Percentiles rank a stretch among this genome's conserved stretches.
phyloP scores from a whole-genome alignment of 106 monocot species.

The Dendrobium officinale region DNA sequence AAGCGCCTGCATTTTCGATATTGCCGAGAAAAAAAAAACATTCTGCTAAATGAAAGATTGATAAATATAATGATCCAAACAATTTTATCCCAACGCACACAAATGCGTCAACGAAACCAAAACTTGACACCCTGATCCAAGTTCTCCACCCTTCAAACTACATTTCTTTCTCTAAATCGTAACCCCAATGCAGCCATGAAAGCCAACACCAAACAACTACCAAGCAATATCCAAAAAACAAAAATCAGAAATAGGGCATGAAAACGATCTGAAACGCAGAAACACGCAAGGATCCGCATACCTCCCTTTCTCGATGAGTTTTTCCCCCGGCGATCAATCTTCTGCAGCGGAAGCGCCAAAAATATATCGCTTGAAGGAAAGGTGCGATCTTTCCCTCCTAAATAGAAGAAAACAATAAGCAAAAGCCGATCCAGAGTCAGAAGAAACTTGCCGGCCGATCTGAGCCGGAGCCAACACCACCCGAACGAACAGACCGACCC shows the following conservation, averaged over 20 bases:
- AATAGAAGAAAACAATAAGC: not conserved
- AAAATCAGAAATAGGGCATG: not conserved
- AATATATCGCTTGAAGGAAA: too few species aligned
- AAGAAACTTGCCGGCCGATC: conserved; percentile 26
- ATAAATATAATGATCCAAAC: too few species aligned
- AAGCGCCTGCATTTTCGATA: too few species aligned
- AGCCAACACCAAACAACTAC: not conserved
- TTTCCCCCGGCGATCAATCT: not conserved
- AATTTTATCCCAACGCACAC: not conserved
- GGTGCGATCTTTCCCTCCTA: not conserved
- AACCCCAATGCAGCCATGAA: too few species aligned
- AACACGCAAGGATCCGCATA: not conserved
- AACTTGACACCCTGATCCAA: not conserved
- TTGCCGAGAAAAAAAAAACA: too few species aligned
- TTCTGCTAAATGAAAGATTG: too few species aligned
- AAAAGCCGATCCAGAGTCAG: not conserved
- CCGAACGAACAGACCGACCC: conserved; percentile 7
- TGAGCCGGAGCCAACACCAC: conserved; percentile 20
- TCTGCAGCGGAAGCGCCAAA: too few species aligned
- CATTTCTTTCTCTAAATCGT: not conserved
- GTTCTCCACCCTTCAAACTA: not conserved
- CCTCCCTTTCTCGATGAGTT: not conserved
- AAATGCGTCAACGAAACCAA: not conserved
- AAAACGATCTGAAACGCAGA: not conserved
- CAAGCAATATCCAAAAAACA: not conserved